Conservation (phyloP, 441 rosid genomes). For the Arabidopsis lyrata region DNA sequence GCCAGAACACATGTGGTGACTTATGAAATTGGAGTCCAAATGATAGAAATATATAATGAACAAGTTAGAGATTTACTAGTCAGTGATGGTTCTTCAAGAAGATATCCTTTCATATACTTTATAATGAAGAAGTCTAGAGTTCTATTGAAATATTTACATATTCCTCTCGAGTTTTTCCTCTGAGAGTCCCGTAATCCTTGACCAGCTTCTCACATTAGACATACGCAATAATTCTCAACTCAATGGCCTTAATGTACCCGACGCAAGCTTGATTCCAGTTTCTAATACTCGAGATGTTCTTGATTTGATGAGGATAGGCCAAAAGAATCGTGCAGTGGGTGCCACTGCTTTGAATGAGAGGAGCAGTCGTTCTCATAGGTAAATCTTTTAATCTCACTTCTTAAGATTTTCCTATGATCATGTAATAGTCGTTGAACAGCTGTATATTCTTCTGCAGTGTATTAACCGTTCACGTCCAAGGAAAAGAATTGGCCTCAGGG, state of each 20-base stretch:
- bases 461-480: conserved; percentile 89
- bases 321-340: conserved; percentile 89
- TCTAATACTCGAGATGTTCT: conserved; percentile 84
- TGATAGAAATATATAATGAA: conserved; percentile 97
- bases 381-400: neutral
- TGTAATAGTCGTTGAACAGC: neutral
- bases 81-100: conserved; percentile 83
- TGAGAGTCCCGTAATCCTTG: conserved; percentile 48
- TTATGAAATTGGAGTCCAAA: conserved; percentile 93
- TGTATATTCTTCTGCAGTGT: conserved; percentile 55
- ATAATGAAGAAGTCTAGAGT: neutral
- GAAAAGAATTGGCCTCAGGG: conserved; percentile 80
- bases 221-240: conserved; percentile 88
- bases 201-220: conserved; percentile 68
- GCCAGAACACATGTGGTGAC: conserved; percentile 63
- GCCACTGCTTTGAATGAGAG: conserved; percentile 94
- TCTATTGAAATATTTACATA: neutral
- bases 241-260: conserved; percentile 95
- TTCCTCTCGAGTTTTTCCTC: neutral
- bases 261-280: conserved; percentile 89
- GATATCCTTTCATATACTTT: conserved; percentile 70
- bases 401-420: neutral
- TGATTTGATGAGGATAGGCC: conserved; percentile 89
- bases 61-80: conserved; percentile 92
- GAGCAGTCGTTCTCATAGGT: conserved; percentile 98